Evolutionary conservation across 371 early-diverging fungal species (phyloP).

Genomic region (Rhizopus delemar): DNA sequence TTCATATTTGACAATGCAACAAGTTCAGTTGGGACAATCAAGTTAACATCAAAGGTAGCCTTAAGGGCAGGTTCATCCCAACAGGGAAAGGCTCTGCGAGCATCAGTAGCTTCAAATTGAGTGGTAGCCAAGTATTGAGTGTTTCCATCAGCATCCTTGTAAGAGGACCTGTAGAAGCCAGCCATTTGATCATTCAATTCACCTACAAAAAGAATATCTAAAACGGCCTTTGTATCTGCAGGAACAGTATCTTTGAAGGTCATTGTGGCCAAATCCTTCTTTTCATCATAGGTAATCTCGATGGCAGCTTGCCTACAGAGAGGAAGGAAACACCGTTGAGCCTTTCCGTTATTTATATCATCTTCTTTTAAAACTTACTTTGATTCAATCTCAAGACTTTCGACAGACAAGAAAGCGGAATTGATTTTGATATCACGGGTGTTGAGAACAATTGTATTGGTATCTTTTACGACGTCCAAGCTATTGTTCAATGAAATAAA

Average conservation of each 20-base stretch:
- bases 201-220: constrained; percentile 74
- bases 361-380: constrained; percentile 35
- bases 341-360: too few species aligned
- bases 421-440: constrained; percentile 57
- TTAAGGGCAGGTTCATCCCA: constrained; percentile 90
- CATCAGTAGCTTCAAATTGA: constrained; percentile 93
- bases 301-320: constrained; percentile 64
- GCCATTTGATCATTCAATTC: constrained; percentile 83
- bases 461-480: constrained; percentile 60
- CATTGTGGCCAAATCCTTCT: constrained; percentile 72
- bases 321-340: too few species aligned
- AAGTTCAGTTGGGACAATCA: constrained; percentile 70
- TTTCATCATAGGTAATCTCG: constrained; percentile 63
- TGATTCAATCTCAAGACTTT: constrained; percentile 58
- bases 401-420: constrained; percentile 50
- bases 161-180: constrained; percentile 86
- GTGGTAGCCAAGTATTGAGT: constrained; percentile 81
- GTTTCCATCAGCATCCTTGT: constrained; percentile 73
- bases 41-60: constrained; percentile 86
- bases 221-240: constrained; percentile 66
- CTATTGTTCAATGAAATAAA: constrained; percentile 16
- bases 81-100: constrained; percentile 91
- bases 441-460: constrained; percentile 66
- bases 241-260: constrained; percentile 68
- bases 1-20: constrained; percentile 90